Evolutionary conservation across 202 grass and related monocot genomes (phyloP).

Genomic region (Digitaria exilis): DNA sequence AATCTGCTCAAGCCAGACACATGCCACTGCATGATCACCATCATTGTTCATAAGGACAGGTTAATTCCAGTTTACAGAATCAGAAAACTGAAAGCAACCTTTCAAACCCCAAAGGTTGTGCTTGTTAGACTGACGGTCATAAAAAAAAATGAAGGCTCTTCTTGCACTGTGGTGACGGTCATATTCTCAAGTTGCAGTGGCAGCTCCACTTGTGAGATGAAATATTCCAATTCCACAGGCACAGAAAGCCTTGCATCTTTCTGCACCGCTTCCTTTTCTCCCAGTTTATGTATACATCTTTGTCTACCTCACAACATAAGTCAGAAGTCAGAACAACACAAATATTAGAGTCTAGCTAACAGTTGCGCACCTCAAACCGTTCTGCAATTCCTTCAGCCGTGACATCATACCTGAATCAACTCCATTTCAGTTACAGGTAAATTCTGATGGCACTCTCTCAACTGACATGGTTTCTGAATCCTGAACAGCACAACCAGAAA

Average conservation of each 20-base stretch:
- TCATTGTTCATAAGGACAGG: background rate
- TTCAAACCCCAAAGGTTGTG: background rate
- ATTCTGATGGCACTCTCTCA: background rate
- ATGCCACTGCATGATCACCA: background rate
- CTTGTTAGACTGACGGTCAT: background rate
- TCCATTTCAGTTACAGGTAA: background rate
- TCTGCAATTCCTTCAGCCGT: background rate
- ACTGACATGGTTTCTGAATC: background rate
- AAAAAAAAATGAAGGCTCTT: too few species aligned
- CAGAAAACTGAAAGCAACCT: background rate
- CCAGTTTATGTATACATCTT: conserved; percentile 20
- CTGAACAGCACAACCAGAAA: too few species aligned
- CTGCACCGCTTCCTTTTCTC: conserved; percentile 30
- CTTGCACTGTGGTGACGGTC: background rate
- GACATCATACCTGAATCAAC: conserved; percentile 7
- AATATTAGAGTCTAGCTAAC: conserved; percentile 4
- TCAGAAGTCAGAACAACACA: conserved; percentile 11
- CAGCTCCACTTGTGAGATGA: conserved; percentile 11
- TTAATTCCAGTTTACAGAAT: background rate
- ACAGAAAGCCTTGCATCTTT: conserved; percentile 29
- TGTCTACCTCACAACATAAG: background rate
- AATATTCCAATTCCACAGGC: conserved; percentile 21
- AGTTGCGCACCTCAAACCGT: background rate
- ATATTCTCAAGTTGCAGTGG: background rate
- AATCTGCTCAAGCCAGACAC: background rate